These are phyloP conservation scores for Apophysomyces variabilis DNA, from an alignment of 371 early-diverging fungal genomes.

Conservation along the genomic window DNA sequence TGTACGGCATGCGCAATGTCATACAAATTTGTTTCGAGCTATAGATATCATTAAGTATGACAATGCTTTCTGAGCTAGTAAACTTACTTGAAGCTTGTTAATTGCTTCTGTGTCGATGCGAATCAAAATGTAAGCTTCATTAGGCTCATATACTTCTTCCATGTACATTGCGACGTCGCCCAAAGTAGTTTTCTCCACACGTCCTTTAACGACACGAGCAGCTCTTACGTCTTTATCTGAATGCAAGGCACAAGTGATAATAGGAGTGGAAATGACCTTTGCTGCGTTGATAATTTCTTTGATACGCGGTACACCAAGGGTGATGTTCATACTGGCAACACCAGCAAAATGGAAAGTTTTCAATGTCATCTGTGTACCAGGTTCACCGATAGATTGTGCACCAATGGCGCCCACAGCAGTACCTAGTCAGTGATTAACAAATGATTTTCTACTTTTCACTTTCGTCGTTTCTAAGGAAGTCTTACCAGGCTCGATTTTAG, in stretches of 20 bases:
- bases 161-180: slow-evolving; percentile 92
- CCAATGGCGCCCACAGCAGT: slow-evolving; percentile 97
- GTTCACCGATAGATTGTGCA: slow-evolving; percentile 99
- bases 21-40: slow-evolving; percentile 84
- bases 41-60: slow-evolving; percentile 8
- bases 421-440: slow-evolving; percentile 26
- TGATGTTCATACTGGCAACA: slow-evolving; percentile 99
- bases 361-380: slow-evolving; percentile 99
- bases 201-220: slow-evolving; percentile 95
- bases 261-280: slow-evolving; percentile 94
- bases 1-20: slow-evolving; percentile 82
- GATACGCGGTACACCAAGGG: slow-evolving; percentile 99
- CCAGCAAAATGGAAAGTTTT: slow-evolving; percentile 99
- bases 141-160: slow-evolving; percentile 83
- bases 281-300: slow-evolving; percentile 97
- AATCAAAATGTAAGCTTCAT: slow-evolving; percentile 79
- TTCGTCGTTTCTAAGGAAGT: neutral
- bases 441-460: neutral
- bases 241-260: slow-evolving; percentile 86
- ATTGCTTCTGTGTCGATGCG: slow-evolving; percentile 86
- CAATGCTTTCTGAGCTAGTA: neutral
- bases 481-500: slow-evolving; percentile 91
- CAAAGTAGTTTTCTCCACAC: slow-evolving; percentile 89
- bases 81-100: slow-evolving; percentile 63
- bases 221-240: slow-evolving; percentile 70